phyloP scores from a whole-genome alignment of 331 rosid genomes.

The Pyrus hybrid region DNA sequence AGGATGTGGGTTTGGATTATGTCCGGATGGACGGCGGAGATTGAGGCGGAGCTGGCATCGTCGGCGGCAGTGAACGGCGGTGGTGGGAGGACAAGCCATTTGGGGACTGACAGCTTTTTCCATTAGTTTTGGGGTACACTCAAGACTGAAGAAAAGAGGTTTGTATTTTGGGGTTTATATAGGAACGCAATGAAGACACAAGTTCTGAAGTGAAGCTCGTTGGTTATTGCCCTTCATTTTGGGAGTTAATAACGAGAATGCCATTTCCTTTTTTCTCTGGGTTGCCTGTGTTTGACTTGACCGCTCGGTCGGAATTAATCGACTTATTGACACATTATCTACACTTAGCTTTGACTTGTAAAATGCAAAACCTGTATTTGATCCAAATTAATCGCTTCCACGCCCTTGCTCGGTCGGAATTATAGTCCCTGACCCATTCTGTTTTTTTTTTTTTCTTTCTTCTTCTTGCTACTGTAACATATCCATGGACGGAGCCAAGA shows the following conservation, averaged over 20 bases:
- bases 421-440: too few relatives aligned
- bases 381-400: too few relatives aligned
- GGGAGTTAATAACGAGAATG: not conserved
- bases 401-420: too few relatives aligned
- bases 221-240: not conserved
- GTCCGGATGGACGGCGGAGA: slow-evolving; percentile 53
- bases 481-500: too few relatives aligned
- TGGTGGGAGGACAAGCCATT: slow-evolving; percentile 10
- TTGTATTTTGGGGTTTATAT: slow-evolving; percentile 1
- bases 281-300: not conserved
- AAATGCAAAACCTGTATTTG: too few relatives aligned
- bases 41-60: slow-evolving; percentile 5
- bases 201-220: not conserved
- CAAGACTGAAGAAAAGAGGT: not conserved
- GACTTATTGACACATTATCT: too few relatives aligned
- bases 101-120: not conserved
- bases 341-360: not conserved
- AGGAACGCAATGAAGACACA: not conserved
- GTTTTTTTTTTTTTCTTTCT: too few relatives aligned
- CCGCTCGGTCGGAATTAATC: not conserved
- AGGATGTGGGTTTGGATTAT: slow-evolving; percentile 57
- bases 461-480: too few relatives aligned
- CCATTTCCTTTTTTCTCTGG: fast-evolving
- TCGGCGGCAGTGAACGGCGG: slow-evolving; percentile 1
- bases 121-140: not conserved